phyloP scores from a whole-genome alignment of 139 green algal genomes.

The Haematococcus lacustris region DNA sequence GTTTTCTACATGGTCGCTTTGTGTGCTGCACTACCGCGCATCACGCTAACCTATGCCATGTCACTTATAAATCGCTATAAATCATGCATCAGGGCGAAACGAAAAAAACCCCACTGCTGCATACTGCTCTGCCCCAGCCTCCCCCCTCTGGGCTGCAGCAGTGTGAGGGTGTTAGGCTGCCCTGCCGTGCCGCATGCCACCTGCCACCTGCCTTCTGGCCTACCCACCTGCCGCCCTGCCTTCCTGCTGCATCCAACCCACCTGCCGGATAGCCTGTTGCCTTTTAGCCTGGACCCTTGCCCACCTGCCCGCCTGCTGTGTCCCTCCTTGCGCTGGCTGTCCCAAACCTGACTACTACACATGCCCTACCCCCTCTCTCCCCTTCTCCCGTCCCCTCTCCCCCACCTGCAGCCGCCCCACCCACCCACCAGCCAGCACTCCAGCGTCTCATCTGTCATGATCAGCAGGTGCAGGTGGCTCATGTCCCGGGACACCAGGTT shows the following conservation, averaged over 20 bases:
- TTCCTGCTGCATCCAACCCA: background rate
- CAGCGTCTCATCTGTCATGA: conserved; percentile 20
- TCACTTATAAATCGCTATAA: too few species aligned
- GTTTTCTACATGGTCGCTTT: too few species aligned
- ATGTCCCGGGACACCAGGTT: background rate
- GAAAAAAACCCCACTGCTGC: background rate
- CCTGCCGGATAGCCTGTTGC: background rate
- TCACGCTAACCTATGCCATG: too few species aligned
- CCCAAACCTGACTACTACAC: background rate
- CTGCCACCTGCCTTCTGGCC: background rate
- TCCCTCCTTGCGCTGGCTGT: too few species aligned
- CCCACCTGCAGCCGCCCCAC: too few species aligned
- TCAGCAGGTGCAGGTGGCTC: conserved; percentile 14
- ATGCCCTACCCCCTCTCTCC: too few species aligned
- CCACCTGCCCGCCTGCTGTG: background rate
- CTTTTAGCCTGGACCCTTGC: background rate
- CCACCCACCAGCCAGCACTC: conserved; percentile 32
- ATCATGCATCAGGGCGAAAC: background rate
- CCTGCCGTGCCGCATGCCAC: background rate
- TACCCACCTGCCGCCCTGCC: background rate
- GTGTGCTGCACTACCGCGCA: too few species aligned
- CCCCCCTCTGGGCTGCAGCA: too few species aligned
- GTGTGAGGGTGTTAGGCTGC: background rate
- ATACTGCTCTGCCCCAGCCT: background rate
- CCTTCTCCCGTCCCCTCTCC: too few species aligned